phyloP scores from a whole-genome alignment of 257 asterid species.

The Solanum okadae region DNA sequence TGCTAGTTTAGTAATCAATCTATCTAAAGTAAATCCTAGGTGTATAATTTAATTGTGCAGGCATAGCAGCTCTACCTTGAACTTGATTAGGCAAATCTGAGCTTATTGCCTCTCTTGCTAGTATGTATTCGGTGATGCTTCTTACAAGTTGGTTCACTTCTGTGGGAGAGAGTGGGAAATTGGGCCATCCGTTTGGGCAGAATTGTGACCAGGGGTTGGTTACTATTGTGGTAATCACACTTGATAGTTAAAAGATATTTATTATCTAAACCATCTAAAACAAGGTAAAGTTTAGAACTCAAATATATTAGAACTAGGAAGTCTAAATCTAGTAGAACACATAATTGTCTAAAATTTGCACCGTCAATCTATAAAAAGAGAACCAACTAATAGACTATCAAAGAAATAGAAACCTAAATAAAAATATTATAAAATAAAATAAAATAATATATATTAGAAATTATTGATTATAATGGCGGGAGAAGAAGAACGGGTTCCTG shows the following conservation, averaged over 20 bases:
- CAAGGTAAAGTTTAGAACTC: no score
- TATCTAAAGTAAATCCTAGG: not conserved
- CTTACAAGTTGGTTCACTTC: conserved; percentile 86
- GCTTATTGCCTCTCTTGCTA: conserved; percentile 67
- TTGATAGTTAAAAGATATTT: no score
- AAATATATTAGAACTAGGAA: not conserved
- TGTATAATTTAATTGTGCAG: not conserved
- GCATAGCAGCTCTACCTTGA: not conserved
- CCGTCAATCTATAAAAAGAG: not conserved
- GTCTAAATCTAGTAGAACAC: not conserved
- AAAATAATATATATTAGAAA: not conserved
- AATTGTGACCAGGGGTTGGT: conserved; percentile 28
- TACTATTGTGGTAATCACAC: no score
- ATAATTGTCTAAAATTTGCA: not conserved
- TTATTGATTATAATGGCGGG: not conserved
- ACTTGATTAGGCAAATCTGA: not conserved
- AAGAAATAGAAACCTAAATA: not conserved
- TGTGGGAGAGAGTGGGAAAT: conserved; percentile 81
- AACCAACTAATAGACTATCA: not conserved
- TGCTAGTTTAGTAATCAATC: not conserved
- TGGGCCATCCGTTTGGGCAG: conserved; percentile 93
- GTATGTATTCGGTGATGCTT: conserved; percentile 87
- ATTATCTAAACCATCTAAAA: no score
- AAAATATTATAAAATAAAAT: not conserved
- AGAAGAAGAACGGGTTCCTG: not conserved